phyloP scores from a whole-genome alignment of 2,329 filamentous ascomycete species.

The Falciphora oryzae region DNA sequence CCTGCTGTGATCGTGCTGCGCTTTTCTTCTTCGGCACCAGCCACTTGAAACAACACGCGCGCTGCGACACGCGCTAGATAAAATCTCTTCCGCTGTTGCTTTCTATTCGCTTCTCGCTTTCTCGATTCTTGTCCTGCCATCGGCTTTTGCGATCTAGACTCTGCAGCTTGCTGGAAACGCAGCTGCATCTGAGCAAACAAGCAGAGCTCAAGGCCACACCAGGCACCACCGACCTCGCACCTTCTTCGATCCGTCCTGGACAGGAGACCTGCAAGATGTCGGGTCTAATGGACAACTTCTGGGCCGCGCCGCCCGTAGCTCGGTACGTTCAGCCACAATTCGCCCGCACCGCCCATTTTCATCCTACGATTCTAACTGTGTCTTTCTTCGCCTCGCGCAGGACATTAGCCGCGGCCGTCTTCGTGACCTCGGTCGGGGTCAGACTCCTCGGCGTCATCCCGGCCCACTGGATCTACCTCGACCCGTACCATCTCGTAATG shows the following conservation, averaged over 20 bases:
- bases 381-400: constrained; percentile 33
- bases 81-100: not conserved
- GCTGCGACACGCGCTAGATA: not conserved
- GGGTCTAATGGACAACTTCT: constrained; percentile 34
- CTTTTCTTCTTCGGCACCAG: not conserved
- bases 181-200: not conserved
- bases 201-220: not conserved
- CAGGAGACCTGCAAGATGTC: constrained; percentile 25
- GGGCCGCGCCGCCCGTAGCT: constrained; percentile 35
- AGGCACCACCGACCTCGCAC: not conserved
- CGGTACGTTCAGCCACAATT: constrained; percentile 27
- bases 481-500: constrained; percentile 46
- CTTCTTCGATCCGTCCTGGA: not conserved
- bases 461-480: constrained; percentile 47
- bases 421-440: constrained; percentile 56
- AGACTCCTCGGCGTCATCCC: constrained; percentile 49
- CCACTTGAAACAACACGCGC: not conserved
- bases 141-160: not conserved
- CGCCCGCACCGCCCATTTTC: no score
- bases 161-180: not conserved
- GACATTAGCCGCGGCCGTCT: constrained; percentile 59
- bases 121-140: not conserved
- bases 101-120: not conserved
- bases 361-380: not conserved
- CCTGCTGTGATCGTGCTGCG: constrained; percentile 3